Evolutionary conservation across 225 moss, liverwort and hornwort genomes (phyloP), one percentile per base, ranked within the genome.

Genomic region (Pleurozium schreberi): DNA sequence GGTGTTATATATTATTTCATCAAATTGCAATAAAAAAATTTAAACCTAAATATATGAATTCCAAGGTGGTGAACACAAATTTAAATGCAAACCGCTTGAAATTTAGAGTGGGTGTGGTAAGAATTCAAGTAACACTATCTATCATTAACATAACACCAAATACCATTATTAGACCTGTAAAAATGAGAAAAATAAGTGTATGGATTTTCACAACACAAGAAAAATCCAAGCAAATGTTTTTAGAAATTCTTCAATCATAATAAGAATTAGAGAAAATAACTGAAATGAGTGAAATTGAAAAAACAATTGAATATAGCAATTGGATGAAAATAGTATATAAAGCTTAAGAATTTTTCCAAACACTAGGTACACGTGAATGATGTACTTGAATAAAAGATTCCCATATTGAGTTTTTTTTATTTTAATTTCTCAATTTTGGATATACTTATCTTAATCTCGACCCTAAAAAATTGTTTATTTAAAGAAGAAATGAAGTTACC

Each of bases 331-430:
- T 31, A 74, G 18, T 4, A 0, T 0, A 2, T 31, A 45, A 47
- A 18, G 6, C 9, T 73, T 30, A 73, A 45, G 16, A 23, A 47
- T 30, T 7, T 19, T 31, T 4, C 1, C 2, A 4, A 47, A 31
- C 4, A 47, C 12, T 31, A 49, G 6, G 9, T 22, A 19, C 5
- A 52, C 22, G 13, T 52, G n/a, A n/a, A n/a, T n/a, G 22, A 52
- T 76, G 52, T 36, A 21, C 8, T 3, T 36, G 6, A 14, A 36
- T 34, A 6, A 9, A 36, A 4, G 49, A 7, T 49, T 16, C 3
- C 17, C 43, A 3, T 71, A 1, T 12, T 19, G 0, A 20, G 3
- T 33, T 1, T 33, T 18, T 18, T 0, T 8, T 33, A 33, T 33
- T 75, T 33, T 2, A 53, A 10, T 25, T 34, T 14, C 12, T 22